These are phyloP conservation scores for Bacidia gigantensis DNA, from an alignment of 495 filamentous ascomycete species.

Conservation along the genomic window DNA sequence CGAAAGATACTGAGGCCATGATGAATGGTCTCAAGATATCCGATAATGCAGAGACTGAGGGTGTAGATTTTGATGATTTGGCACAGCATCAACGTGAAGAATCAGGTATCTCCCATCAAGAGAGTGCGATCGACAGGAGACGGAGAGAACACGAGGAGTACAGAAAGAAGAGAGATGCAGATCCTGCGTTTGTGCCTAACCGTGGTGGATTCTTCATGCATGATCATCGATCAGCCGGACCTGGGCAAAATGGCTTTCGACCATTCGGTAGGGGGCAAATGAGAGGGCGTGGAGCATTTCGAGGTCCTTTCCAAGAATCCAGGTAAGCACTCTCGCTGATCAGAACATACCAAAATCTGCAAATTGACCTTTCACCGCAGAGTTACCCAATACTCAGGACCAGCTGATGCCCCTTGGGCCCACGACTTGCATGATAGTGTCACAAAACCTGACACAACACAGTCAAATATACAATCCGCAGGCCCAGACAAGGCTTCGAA, in stretches of 20 bases:
- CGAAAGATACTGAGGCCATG: conserved; percentile 76
- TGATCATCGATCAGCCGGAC: conserved; percentile 68
- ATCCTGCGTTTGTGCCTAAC: conserved; percentile 91
- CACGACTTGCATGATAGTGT: conserved; percentile 92
- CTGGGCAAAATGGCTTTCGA: conserved; percentile 61
- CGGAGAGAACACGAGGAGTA: conserved; percentile 85
- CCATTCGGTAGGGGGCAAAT: conserved; percentile 51
- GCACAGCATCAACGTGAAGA: conserved; percentile 24
- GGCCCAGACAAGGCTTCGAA: conserved; percentile 4
- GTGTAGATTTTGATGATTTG: conserved; percentile 54
- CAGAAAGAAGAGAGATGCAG: conserved; percentile 69
- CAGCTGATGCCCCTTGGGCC: conserved; percentile 64
- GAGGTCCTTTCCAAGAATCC: conserved; percentile 42
- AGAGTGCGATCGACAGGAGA: conserved; percentile 50
- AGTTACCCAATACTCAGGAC: conserved; percentile 34
- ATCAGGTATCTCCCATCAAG: conserved; percentile 24
- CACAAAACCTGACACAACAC: conserved; percentile 33
- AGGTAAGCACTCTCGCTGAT: conserved; percentile 47
- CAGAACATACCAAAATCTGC: too few relatives aligned
- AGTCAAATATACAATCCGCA: conserved; percentile 9
- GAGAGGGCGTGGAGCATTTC: conserved; percentile 39
- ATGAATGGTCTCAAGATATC: conserved; percentile 65
- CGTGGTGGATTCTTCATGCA: conserved; percentile 95
- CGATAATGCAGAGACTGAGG: conserved; percentile 40
- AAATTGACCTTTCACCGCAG: conserved; percentile 10